Percentiles rank a stretch among this genome's conserved stretches.
Evolutionary conservation across 495 filamentous ascomycete species (phyloP).

Genomic region (Hypoxylon fuscum): DNA sequence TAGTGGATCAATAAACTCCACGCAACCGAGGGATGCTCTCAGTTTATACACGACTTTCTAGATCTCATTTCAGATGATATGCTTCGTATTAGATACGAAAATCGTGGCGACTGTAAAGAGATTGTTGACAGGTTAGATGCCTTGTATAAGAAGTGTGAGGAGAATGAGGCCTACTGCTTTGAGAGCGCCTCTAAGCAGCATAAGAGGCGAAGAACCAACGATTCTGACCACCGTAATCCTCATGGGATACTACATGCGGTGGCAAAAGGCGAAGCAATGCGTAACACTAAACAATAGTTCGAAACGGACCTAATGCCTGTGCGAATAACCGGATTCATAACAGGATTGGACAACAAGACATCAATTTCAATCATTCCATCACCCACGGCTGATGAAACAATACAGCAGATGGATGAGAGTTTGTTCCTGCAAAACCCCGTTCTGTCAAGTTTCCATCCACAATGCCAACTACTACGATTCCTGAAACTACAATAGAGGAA

Average conservation of each 20-base stretch:
- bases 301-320: too few species aligned
- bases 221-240: too few species aligned
- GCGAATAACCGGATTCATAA: too few species aligned
- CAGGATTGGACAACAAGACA: too few species aligned
- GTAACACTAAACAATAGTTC: too few species aligned
- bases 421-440: background rate
- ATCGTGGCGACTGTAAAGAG: slow-evolving; percentile 1
- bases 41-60: slow-evolving; percentile 32
- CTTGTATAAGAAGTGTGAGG: background rate
- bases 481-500: background rate
- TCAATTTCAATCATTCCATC: too few species aligned
- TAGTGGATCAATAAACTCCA: slow-evolving; percentile 33
- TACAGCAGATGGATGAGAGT: background rate
- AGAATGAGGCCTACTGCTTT: background rate
- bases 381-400: too few species aligned
- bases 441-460: background rate
- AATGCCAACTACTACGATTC: background rate
- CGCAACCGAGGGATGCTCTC: slow-evolving; percentile 17
- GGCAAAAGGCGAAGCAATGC: too few species aligned
- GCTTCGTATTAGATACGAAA: slow-evolving; percentile 12
- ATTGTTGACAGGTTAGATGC: background rate
- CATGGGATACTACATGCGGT: too few species aligned
- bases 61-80: slow-evolving; percentile 27
- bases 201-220: background rate
- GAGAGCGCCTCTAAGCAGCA: background rate